These are phyloP conservation scores for Fusarium beomiforme DNA, from an alignment of 2,329 filamentous ascomycete genomes.

Conservation along the genomic window DNA sequence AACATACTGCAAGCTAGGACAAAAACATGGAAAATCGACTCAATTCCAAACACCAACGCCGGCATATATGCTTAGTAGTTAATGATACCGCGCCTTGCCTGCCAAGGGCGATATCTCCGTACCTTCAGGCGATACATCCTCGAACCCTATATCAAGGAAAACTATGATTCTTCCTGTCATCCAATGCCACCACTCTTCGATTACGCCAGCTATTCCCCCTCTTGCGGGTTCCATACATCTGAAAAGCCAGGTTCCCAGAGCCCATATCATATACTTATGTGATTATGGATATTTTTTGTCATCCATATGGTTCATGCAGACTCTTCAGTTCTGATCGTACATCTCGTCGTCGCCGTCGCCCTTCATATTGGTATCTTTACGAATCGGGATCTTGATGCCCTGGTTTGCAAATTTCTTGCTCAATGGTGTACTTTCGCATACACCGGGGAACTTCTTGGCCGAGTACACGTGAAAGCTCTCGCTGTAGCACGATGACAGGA, in stretches of 20 bases:
- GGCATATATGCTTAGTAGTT: constrained; percentile 5
- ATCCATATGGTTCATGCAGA: neutral
- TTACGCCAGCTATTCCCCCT: neutral
- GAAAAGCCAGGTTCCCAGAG: neutral
- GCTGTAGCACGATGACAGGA: constrained; percentile 87
- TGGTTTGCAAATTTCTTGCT: constrained; percentile 94
- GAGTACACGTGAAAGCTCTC: constrained; percentile 93
- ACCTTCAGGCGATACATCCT: neutral
- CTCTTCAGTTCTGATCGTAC: constrained; percentile 40
- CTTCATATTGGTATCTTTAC: constrained; percentile 78
- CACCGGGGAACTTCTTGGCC: constrained; percentile 97
- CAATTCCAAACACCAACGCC: constrained; percentile 25
- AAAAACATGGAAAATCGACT: neutral
- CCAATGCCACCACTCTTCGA: neutral
- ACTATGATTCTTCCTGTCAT: neutral
- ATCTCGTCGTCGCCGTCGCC: constrained; percentile 65
- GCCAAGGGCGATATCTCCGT: neutral
- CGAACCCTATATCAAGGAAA: neutral
- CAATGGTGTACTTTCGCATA: constrained; percentile 90
- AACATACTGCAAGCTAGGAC: neutral
- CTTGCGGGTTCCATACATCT: constrained; percentile 4
- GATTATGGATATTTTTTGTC: neutral
- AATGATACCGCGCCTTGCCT: neutral
- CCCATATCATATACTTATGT: neutral
- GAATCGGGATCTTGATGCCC: constrained; percentile 95